These are phyloP conservation scores for Dichotomopilus funicola DNA, from an alignment of 2,329 filamentous ascomycete genomes.

Conservation along the genomic window DNA sequence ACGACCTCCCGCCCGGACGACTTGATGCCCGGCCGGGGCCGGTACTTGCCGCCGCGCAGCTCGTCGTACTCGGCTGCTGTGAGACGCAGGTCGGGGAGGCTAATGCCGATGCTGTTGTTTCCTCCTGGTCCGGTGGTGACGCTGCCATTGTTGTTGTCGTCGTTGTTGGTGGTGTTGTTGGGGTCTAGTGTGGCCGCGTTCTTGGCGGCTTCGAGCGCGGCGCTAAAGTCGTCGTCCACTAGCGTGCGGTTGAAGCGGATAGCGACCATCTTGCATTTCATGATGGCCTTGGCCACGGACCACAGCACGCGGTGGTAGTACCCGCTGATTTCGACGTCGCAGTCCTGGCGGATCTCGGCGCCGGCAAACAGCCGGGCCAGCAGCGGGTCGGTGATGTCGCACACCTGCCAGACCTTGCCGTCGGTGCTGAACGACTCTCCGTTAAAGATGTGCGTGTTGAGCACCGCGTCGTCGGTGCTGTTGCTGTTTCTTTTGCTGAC, in stretches of 20 bases:
- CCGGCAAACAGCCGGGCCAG: slow-evolving; percentile 60
- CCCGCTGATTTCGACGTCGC: slow-evolving; percentile 60
- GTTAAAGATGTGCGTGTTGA: slow-evolving; percentile 70
- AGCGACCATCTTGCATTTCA: slow-evolving; percentile 76
- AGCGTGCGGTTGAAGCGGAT: slow-evolving; percentile 52
- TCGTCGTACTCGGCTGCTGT: slow-evolving; percentile 33
- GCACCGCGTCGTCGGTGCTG: slow-evolving; percentile 8
- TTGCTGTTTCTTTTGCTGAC: too few species aligned
- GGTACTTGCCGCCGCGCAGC: slow-evolving; percentile 30
- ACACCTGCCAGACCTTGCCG: slow-evolving; percentile 90
- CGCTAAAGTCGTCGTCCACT: slow-evolving; percentile 41
- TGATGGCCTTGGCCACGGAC: slow-evolving; percentile 77
- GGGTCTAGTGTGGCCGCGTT: slow-evolving; percentile 3
- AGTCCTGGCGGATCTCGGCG: slow-evolving; percentile 50
- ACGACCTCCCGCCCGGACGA: slow-evolving; percentile 17
- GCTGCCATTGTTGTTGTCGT: slow-evolving; percentile 21
- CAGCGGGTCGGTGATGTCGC: slow-evolving; percentile 80
- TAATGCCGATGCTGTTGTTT: slow-evolving; percentile 30
- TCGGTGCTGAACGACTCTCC: slow-evolving; percentile 68
- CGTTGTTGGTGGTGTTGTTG: background rate
- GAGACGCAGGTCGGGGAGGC: slow-evolving; percentile 34
- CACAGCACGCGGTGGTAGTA: slow-evolving; percentile 81
- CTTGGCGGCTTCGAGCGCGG: slow-evolving; percentile 31
- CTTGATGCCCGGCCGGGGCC: slow-evolving; percentile 21
- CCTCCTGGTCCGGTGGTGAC: slow-evolving; percentile 18